Evolutionary conservation across 73 alveolate genomes (phyloP).

Genomic region (Paramecium pentaurelia): DNA sequence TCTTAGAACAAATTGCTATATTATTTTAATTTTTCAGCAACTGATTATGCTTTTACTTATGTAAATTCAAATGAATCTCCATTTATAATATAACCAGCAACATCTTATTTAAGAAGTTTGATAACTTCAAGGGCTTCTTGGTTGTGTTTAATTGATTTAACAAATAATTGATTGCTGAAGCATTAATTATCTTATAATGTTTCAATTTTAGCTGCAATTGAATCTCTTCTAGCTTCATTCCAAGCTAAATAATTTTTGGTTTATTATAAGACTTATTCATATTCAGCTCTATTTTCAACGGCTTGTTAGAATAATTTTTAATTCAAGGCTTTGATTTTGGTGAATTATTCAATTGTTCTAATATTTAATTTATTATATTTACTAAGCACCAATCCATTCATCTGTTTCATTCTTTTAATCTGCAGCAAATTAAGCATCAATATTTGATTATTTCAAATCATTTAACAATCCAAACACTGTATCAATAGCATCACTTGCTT

Average conservation of each 20-base stretch:
- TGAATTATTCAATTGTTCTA: conserved; percentile 26
- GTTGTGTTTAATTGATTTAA: neutral
- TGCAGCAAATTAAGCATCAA: conserved; percentile 33
- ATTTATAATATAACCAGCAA: conserved; percentile 9
- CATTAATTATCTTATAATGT: conserved; percentile 8
- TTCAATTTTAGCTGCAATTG: neutral
- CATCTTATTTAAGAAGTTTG: conserved; percentile 20
- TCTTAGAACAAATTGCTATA: conserved; percentile 6
- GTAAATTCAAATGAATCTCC: conserved; percentile 25
- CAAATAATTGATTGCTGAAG: conserved; percentile 14
- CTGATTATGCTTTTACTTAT: neutral
- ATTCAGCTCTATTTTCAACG: neutral
- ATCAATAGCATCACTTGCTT: conserved; percentile 44
- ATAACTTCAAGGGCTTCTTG: conserved; percentile 27
- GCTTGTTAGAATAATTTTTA: neutral
- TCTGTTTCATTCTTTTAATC: conserved; percentile 28
- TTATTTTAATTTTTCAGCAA: conserved; percentile 14
- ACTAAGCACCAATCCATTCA: conserved; percentile 12
- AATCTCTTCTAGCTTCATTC: conserved; percentile 15
- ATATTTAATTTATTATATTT: neutral
- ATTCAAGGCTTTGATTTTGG: neutral
- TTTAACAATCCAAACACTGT: conserved; percentile 11
- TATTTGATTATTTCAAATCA: conserved; percentile 13
- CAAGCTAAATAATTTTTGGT: conserved; percentile 25
- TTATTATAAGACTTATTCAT: neutral